Conservation (phyloP, 169 alveolate genomes). For the Plasmodium billcollinsi region DNA sequence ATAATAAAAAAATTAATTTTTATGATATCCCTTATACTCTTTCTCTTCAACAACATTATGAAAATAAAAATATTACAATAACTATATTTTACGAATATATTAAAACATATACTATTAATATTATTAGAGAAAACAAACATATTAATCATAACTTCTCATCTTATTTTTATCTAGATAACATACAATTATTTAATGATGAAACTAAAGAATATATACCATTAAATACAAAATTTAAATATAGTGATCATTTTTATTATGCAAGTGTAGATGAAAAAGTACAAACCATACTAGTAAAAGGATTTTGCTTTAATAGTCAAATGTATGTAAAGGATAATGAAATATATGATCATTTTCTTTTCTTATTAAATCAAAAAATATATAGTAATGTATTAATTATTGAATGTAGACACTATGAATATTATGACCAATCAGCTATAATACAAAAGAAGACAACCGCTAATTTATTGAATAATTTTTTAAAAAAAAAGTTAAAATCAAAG, state of each 20-base stretch:
- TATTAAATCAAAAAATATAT: conserved; percentile 9
- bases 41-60: background rate
- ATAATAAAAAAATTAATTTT: conserved; percentile 23
- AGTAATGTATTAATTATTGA: conserved; percentile 33
- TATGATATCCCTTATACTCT: conserved; percentile 37
- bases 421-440: background rate
- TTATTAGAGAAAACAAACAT: conserved; percentile 7
- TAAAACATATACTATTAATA: conserved; percentile 19
- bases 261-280: conserved; percentile 11
- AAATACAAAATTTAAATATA: conserved; percentile 19
- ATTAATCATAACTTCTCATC: background rate
- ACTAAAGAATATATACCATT: conserved; percentile 2
- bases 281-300: conserved; percentile 9
- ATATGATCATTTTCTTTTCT: conserved; percentile 10
- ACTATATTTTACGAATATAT: conserved; percentile 19
- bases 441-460: background rate
- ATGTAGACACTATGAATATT: conserved; percentile 21
- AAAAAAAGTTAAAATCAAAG: background rate
- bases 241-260: conserved; percentile 18
- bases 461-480: conserved; percentile 17
- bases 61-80: conserved; percentile 5
- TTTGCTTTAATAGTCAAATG: conserved; percentile 21
- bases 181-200: background rate
- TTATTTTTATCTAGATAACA: conserved; percentile 18
- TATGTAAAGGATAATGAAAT: conserved; percentile 16